Percentiles rank a stretch among this genome's conserved stretches.
Evolutionary conservation across 345 rosid genomes (phyloP).

Genomic region (Gossypium herbaceum): DNA sequence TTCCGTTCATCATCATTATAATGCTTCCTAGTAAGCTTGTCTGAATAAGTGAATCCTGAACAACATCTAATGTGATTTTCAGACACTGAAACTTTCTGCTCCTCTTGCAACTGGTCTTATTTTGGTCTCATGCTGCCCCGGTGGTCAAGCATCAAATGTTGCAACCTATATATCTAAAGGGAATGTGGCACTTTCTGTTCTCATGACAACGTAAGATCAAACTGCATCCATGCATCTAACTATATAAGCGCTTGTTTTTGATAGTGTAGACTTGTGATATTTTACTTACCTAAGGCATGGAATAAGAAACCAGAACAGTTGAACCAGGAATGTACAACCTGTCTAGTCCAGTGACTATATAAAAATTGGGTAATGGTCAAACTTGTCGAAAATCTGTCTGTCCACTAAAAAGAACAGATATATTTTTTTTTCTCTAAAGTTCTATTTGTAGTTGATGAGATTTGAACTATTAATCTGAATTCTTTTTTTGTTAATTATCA

Average conservation of each 20-base stretch:
- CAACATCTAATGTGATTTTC: constrained; percentile 22
- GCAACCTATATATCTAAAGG: constrained; percentile 96
- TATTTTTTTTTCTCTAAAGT: neutral
- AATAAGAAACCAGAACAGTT: neutral
- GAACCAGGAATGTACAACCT: neutral
- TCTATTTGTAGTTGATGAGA: neutral
- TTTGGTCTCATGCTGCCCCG: constrained; percentile 97
- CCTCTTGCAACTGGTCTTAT: constrained; percentile 97
- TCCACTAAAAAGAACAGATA: neutral
- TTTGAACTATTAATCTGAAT: neutral
- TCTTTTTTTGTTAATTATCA: neutral
- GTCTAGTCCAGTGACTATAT: neutral
- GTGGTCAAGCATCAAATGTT: constrained; percentile 96
- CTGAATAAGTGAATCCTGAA: constrained; percentile 19
- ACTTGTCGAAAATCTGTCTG: neutral
- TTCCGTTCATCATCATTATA: neutral
- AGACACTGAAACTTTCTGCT: constrained; percentile 84
- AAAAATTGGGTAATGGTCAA: neutral
- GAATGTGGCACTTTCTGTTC: constrained; percentile 93
- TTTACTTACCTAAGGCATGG: neutral
- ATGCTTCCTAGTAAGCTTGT: neutral
- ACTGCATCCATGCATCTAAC: neutral
- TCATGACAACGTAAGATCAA: constrained; percentile 84
- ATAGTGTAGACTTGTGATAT: neutral
- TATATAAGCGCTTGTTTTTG: neutral